Conservation (phyloP, 176 grass and related monocot species). For the Elymus sibiricus region DNA sequence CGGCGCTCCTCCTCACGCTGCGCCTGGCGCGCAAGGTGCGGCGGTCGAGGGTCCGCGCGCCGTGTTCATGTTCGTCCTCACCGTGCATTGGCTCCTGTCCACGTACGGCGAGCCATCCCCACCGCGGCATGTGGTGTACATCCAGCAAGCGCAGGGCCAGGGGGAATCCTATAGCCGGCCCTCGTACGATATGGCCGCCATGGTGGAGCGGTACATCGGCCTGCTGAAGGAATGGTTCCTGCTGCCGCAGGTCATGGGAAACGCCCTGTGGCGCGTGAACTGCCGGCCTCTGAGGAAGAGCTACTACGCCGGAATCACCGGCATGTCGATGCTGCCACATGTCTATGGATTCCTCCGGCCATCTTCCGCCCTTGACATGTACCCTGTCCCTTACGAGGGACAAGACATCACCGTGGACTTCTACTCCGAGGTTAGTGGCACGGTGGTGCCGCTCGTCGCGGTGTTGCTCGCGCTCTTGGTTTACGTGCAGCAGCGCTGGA, state of each 20-base stretch:
- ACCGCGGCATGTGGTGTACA: not conserved
- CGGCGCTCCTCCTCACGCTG: constrained; percentile 35
- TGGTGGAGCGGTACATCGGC: constrained; percentile 43
- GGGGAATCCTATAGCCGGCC: too few species aligned
- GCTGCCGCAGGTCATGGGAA: constrained; percentile 58
- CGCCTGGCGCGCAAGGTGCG: constrained; percentile 46
- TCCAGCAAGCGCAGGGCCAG: too few species aligned
- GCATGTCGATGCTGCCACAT: constrained; percentile 47
- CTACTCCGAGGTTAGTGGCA: constrained; percentile 34
- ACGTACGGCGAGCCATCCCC: not conserved
- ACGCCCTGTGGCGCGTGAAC: constrained; percentile 51
- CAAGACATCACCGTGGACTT: constrained; percentile 12
- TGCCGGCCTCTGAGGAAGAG: constrained; percentile 45
- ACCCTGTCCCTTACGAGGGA: constrained; percentile 7
- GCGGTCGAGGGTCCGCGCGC: constrained; percentile 25
- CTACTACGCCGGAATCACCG: constrained; percentile 58
- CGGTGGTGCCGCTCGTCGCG: constrained; percentile 38
- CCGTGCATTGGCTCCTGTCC: constrained; percentile 25
- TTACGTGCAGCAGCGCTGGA: constrained; percentile 55
- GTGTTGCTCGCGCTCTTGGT: constrained; percentile 26
- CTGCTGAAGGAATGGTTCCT: constrained; percentile 53
- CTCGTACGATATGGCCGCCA: constrained; percentile 16
- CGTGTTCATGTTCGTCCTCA: too few species aligned
- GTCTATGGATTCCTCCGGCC: constrained; percentile 42
- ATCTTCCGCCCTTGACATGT: constrained; percentile 31